A percentile compares a stretch with the other conserved stretches of the same genome.
phyloP scores from a whole-genome alignment of 257 asterid genomes.

The Marsdenia floribunda region DNA sequence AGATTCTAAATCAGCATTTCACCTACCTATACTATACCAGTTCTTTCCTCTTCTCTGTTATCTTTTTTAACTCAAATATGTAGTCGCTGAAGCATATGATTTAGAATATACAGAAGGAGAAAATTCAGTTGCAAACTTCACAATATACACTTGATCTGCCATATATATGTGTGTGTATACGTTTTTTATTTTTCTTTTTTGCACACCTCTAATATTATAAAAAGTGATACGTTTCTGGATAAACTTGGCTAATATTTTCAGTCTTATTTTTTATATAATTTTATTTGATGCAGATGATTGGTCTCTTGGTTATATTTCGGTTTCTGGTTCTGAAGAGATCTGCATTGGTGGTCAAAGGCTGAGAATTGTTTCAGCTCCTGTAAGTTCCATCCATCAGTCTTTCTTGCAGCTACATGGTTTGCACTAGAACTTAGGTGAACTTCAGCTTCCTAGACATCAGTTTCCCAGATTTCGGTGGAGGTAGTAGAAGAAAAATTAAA shows the following conservation, averaged over 20 bases:
- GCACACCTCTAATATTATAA: not conserved
- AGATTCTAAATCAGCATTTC: not conserved
- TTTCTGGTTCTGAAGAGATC: constrained; percentile 78
- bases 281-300: constrained; percentile 60
- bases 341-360: constrained; percentile 70
- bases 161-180: not conserved
- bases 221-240: not conserved
- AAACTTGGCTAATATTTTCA: not conserved
- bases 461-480: not conserved
- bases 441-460: not conserved
- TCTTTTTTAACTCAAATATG: no score
- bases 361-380: constrained; percentile 78
- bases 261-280: constrained; percentile 14
- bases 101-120: constrained; percentile 1
- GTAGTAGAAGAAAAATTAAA: not conserved
- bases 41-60: not conserved
- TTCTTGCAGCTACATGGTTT: not conserved
- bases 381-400: constrained; percentile 27
- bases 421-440: not conserved
- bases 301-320: constrained; percentile 64
- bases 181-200: not conserved
- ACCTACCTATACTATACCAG: not conserved
- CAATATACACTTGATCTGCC: not conserved
- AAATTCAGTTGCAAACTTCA: not conserved
- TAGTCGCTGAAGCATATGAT: not conserved